phyloP scores from a whole-genome alignment of 257 asterid species.

The Anisodus acutangulus region DNA sequence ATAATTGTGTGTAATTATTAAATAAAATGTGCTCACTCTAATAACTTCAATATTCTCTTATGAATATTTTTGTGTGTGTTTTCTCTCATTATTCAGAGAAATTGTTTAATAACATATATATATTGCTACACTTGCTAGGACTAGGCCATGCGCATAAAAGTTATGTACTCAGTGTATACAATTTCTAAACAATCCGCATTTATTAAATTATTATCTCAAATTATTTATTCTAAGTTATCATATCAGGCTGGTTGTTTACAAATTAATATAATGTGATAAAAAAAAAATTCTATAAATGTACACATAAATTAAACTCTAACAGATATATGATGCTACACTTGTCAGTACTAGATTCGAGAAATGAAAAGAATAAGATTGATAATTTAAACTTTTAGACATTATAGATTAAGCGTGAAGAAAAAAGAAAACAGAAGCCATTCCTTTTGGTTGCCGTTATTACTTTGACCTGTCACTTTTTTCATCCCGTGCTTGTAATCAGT shows the following conservation, averaged over 20 bases:
- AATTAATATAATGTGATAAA: no score
- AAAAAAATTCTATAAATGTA: no score
- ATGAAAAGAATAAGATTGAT: neutral
- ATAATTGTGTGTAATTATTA: no score
- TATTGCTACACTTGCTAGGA: neutral
- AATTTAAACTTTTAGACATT: neutral
- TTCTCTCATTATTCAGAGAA: neutral
- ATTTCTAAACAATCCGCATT: no score
- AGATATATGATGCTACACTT: neutral
- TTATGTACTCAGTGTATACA: no score
- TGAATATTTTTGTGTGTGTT: no score
- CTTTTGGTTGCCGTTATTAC: neutral
- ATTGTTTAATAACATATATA: neutral
- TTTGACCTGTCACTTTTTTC: constrained; percentile 23
- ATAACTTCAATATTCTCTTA: neutral
- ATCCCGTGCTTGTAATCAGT: constrained; percentile 25
- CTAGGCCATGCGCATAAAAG: neutral
- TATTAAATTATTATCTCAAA: no score
- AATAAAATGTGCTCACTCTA: neutral
- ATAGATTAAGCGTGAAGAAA: constrained; percentile 20
- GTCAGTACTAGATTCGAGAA: neutral
- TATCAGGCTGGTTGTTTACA: no score
- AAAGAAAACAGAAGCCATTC: constrained; percentile 4
- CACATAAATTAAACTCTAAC: no score
- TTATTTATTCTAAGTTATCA: no score